Percentiles rank a stretch among this genome's conserved stretches.
Evolutionary conservation across 371 early-diverging fungal genomes (phyloP).

Genomic region (Circinella minor): DNA sequence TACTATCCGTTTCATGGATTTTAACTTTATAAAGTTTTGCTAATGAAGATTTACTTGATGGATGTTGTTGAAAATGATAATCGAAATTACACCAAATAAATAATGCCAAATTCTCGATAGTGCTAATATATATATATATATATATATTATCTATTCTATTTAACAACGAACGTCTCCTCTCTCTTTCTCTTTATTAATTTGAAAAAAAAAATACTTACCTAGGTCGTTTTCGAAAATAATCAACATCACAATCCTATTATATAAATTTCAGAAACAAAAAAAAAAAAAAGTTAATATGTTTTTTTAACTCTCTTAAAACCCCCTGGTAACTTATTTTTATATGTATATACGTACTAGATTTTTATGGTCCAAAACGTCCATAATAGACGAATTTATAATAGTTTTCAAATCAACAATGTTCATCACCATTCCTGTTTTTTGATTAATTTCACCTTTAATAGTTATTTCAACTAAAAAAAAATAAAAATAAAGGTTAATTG

Average conservation of each 20-base stretch:
- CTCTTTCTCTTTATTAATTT: too few species aligned
- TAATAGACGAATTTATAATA: slow-evolving; percentile 70
- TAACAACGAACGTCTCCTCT: too few species aligned
- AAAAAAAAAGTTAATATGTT: too few species aligned
- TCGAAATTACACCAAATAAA: slow-evolving; percentile 80
- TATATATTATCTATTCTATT: too few species aligned
- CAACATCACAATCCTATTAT: slow-evolving; percentile 78
- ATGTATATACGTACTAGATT: slow-evolving; percentile 61
- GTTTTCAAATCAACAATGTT: slow-evolving; percentile 83
- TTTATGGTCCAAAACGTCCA: slow-evolving; percentile 85
- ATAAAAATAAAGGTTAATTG: not conserved
- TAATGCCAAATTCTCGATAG: slow-evolving; percentile 88
- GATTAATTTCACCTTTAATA: slow-evolving; percentile 75
- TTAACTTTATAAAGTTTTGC: slow-evolving; percentile 66
- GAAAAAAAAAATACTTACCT: too few species aligned
- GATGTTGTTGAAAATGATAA: slow-evolving; percentile 42
- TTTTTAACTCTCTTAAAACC: not conserved
- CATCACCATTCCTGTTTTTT: slow-evolving; percentile 86
- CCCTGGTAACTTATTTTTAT: not conserved
- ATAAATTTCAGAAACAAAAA: not conserved
- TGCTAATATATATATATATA: slow-evolving; percentile 51
- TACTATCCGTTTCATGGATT: slow-evolving; percentile 76
- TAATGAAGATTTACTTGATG: slow-evolving; percentile 24
- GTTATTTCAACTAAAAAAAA: slow-evolving; percentile 69
- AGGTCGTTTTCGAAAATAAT: slow-evolving; percentile 67